Conservation (phyloP, 495 filamentous ascomycete genomes). For the Amphirosellinia nigrospora region DNA sequence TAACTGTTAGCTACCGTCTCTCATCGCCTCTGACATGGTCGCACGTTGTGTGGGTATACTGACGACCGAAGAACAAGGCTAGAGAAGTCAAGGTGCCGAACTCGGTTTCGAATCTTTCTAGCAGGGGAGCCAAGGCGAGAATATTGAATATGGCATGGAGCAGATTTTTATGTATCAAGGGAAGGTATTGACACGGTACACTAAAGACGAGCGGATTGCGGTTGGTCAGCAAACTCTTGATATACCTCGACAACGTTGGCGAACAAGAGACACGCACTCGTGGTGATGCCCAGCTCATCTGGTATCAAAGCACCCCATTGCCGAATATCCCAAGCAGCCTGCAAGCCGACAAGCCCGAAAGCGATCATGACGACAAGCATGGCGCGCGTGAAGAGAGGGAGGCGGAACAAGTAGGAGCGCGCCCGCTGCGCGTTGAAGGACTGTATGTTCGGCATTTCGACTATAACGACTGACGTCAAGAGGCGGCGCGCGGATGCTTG, state of each 20-base stretch:
- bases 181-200: constrained; percentile 92
- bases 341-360: constrained; percentile 70
- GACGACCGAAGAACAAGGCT: constrained; percentile 87
- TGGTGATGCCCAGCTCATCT: constrained; percentile 69
- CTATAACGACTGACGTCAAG: background rate
- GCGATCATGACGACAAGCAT: constrained; percentile 69
- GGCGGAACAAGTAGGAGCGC: constrained; percentile 73
- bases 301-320: constrained; percentile 82
- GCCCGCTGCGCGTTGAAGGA: constrained; percentile 51
- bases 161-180: constrained; percentile 81
- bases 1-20: constrained; percentile 19
- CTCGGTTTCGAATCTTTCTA: constrained; percentile 94
- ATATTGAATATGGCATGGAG: constrained; percentile 82
- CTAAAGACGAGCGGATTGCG: constrained; percentile 57
- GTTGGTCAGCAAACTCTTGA: constrained; percentile 20
- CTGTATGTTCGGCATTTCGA: constrained; percentile 46
- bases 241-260: background rate
- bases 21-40: background rate
- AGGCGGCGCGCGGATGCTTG: background rate
- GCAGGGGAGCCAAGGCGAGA: constrained; percentile 76
- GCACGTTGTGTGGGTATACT: constrained; percentile 45
- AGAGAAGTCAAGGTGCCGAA: constrained; percentile 86
- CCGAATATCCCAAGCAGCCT: constrained; percentile 69
- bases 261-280: constrained; percentile 64
- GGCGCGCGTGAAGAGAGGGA: constrained; percentile 88